Evolutionary conservation across 2,329 filamentous ascomycete genomes (phyloP), one percentile per base, ranked within the genome.

Genomic region (Neonectria neomacrospora): DNA sequence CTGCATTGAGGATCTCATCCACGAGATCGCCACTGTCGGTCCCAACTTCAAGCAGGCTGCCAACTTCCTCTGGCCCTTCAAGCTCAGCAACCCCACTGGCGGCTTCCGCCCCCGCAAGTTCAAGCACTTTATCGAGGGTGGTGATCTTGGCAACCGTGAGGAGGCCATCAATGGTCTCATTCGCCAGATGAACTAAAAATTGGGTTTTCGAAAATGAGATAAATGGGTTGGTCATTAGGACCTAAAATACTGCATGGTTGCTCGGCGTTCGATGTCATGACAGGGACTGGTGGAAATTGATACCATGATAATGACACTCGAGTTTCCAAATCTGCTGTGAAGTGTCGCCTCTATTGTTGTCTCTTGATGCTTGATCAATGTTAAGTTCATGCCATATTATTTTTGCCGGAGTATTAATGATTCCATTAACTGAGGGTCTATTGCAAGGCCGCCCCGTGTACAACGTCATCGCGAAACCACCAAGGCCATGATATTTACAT

Each of bases 21-120:
- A 99, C 88, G 96, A 99, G 89, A 97, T 97, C 86, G 95, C 90
- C 89, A 97, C 94, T 64, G 96, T 98, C 74, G 95, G 96, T 80
- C 95, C 95, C 87, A 98, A 98, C 91, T 96, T 96, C 92, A 98
- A 97, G 91, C 94, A 97, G 87, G 94, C 93, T 78, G 89, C 91
- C 86, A 99, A 98, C 91, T 98, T 98, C 90, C 86, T 98, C 75
- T 99, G 96, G 96, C 96, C 96, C 80, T 99, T 99, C 91, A 98
- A 99, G 92, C 92, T 99, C 75, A 94, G 90, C 89, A 97, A 97
- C 90, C 96, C 96, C 80, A 98, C 86, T 76, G 96, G 96, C 82
- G 95, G 96, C 72, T 99, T 98, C 93, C 91, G 91, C 76, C 84
- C 91, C 77, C 89, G 96, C 85, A 99, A 98, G 88, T 98, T 98